Evolutionary conservation across 1,284 basidiomycete species (phyloP), one percentile per base, ranked within the genome.

Genomic region (Irpex sp.): DNA sequence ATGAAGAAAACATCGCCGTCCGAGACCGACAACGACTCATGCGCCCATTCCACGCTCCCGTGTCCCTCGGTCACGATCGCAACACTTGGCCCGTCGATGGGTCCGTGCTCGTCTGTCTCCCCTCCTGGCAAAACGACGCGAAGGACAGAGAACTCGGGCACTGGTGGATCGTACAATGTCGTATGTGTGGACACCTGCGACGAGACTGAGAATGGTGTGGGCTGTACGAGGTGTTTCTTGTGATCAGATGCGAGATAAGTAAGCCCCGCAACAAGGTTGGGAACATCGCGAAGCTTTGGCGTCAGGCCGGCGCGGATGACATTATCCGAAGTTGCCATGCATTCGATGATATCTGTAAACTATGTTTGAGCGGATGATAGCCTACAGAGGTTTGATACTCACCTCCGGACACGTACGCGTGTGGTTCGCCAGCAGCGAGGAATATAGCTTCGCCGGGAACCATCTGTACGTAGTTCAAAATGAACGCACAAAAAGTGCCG

Each of bases 261-360:
- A 65, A 99, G 84, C 73, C 94, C 93, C 3, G 86, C 80, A 63
- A 98, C 81, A 58, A 99, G 87, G 67, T 96, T 98, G 2, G 90
- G 87, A 19, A 98, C 89, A 74, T 99, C 97, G 63, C 97, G 88
- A 21, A 93, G 83, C 77, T 99, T 99, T 9, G 97, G 97, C 0
- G 97, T 99, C 50, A 99, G 87, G 17, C 97, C 97, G 1, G 97
- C 97, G 56, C 97, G 92, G 63, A 99, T 97, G 73, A 99, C 97
- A 75, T 99, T 99, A 79, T 99, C 97, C 1, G 94, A 97, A 61
- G 95, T 96, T 31, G 95, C 95, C 95, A 97, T 98, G 79, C 94
- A 96, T 74, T 98, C 95, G 74, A 97, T 93, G 75, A 96, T 95
- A 74, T 98, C 95, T 97, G 39, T 15, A 43, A 13, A n/a, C n/a